Base-by-base conservation (phyloP, 306 rosid genomes). In the Rubus parviflorus region DNA sequence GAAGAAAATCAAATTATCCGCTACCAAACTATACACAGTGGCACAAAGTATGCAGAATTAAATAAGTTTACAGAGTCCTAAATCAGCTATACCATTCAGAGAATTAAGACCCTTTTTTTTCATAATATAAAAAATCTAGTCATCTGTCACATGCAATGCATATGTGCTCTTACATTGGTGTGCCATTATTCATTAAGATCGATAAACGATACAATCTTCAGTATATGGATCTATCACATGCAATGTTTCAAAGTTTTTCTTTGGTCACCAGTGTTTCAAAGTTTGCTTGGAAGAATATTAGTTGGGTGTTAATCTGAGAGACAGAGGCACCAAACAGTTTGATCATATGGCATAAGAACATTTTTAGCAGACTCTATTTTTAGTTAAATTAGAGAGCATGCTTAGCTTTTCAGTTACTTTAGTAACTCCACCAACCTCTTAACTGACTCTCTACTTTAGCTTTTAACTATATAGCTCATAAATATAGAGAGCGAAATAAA, bases 111-210 rank as follows among this genome's bases (percentile, higher is more conserved):
- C 2, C 35, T 30, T 30, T 9, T 57, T 3, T 9, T 22, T 22
- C 10, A 20, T 57, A 57, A 22, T 57, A 57, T 57, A 16, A 52
- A 49, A 5, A 12, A 52, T 25, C 72, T 3, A 46, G 20, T 68
- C 41, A 20, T 68, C 40, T 22, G 20, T 68, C 73, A 45, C 73
- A 68, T 48, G 74, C 45, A 48, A 68, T 48, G 74, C 45, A 48
- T 25, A 25, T 46, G 20, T 48, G 38, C 74, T 22, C 0, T 8
- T 69, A 23, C 9, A 13, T 45, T 45, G 30, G 40, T 15, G 12
- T 68, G 10, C 22, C 53, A 68, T n/a, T n/a, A n/a, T n/a, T n/a
- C n/a, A n/a, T n/a, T 54, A 54, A 54, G n/a, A 46, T 6, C 43
- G 54, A 22, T 20, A 11, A 45, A 45, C 41, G 43, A 22, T 68